Conservation (phyloP, 2,329 filamentous ascomycete genomes). For the Colletotrichum neosansevieriae region DNA sequence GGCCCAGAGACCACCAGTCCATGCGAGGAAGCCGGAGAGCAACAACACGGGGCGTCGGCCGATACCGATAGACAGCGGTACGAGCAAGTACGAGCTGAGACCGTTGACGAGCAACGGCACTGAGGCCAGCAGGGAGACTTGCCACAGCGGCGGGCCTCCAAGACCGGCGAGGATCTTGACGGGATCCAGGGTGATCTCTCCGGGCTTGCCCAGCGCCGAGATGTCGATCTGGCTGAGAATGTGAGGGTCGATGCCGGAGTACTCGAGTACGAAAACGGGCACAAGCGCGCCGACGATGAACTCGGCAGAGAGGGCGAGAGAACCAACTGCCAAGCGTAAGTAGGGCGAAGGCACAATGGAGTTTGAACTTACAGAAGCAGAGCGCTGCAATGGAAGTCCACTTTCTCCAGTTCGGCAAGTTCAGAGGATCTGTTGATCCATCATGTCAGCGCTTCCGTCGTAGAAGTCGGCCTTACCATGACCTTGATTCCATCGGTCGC, state of each 20-base stretch:
- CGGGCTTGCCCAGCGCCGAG: conserved; percentile 35
- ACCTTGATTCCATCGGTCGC: neutral
- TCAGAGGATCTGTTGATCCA: conserved; percentile 46
- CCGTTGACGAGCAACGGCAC: conserved; percentile 52
- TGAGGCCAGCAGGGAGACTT: conserved; percentile 49
- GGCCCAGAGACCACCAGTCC: conserved; percentile 53
- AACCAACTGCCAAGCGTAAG: conserved; percentile 34
- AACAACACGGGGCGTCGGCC: conserved; percentile 53
- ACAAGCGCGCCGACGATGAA: conserved; percentile 48
- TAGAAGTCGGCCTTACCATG: neutral
- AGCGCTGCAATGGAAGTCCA: conserved; percentile 47
- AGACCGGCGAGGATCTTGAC: conserved; percentile 47
- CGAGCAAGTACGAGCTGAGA: conserved; percentile 51
- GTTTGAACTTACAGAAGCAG: conserved; percentile 46
- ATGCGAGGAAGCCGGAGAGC: conserved; percentile 48
- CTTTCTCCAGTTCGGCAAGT: conserved; percentile 48
- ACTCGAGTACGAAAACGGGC: conserved; percentile 51
- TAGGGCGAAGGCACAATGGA: too few species aligned
- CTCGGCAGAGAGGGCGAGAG: conserved; percentile 40
- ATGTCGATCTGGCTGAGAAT: conserved; percentile 45
- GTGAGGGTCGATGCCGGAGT: conserved; percentile 49
- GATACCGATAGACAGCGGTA: conserved; percentile 52
- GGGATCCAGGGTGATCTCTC: conserved; percentile 44
- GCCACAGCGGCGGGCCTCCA: conserved; percentile 47
- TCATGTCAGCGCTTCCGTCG: conserved; percentile 15